Conservation (phyloP, 192 early-diverging fungal species). For the Backusella macrospora region DNA sequence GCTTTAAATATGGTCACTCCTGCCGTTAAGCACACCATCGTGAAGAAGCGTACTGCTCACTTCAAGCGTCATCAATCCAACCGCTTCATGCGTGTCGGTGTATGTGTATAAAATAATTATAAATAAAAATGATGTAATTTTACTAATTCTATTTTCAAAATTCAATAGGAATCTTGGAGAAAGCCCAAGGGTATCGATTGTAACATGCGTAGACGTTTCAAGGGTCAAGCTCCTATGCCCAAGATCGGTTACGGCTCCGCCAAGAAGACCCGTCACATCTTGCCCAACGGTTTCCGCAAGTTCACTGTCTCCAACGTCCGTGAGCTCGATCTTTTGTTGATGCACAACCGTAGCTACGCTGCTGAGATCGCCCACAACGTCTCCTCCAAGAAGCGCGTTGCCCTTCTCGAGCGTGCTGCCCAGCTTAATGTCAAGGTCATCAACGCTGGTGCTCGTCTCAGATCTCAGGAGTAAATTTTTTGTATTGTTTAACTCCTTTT, state of each 20-base stretch:
- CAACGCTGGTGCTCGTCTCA: conserved; percentile 89
- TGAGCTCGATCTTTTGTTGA: conserved; percentile 95
- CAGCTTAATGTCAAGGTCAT: conserved; percentile 96
- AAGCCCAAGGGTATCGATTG: conserved; percentile 99
- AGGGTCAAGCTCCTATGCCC: conserved; percentile 96
- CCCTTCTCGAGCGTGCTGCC: conserved; percentile 91
- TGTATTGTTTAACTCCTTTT: not conserved
- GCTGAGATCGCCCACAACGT: conserved; percentile 99
- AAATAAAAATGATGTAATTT: not conserved
- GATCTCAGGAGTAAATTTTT: conserved; percentile 70
- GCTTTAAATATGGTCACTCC: conserved; percentile 87
- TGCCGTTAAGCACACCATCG: conserved; percentile 91
- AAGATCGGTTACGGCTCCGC: conserved; percentile 99
- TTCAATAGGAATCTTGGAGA: conserved; percentile 90
- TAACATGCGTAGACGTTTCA: conserved; percentile 97
- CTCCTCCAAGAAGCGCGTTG: conserved; percentile 90
- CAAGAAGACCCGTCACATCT: conserved; percentile 93
- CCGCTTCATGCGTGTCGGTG: conserved; percentile 94
- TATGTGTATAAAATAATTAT: conserved; percentile 39
- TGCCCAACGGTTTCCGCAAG: conserved; percentile 99
- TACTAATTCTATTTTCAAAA: not conserved
- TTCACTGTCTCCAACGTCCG: conserved; percentile 89
- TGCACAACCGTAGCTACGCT: conserved; percentile 99
- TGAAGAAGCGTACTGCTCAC: conserved; percentile 98
- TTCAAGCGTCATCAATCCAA: conserved; percentile 99